These are phyloP conservation scores for Austroboletus niveus DNA, from an alignment of 1,284 basidiomycete genomes.

Conservation along the genomic window DNA sequence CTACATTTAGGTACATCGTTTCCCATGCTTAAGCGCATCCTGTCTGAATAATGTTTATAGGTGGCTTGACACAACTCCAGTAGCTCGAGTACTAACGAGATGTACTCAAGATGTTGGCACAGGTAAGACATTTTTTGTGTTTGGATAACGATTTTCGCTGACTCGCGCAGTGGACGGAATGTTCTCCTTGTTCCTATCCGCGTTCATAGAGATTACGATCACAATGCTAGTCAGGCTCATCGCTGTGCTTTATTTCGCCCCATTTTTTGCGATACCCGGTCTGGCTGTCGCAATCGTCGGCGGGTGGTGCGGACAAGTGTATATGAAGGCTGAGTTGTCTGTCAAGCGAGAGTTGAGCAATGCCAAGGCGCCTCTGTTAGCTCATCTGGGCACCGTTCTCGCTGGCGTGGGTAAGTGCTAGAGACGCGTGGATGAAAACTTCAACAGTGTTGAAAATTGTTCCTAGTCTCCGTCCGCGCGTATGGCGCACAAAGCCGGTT, in stretches of 20 bases:
- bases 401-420: conserved; percentile 52
- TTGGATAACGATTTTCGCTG: conserved; percentile 5
- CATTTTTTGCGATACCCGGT: conserved; percentile 36
- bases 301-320: conserved; percentile 43
- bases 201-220: not conserved
- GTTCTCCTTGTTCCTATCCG: not conserved
- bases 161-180: conserved; percentile 9
- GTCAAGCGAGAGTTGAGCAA: conserved; percentile 47
- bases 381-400: conserved; percentile 41
- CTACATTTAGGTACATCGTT: conserved; percentile 42
- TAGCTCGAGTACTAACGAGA: conserved; percentile 15
- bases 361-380: conserved; percentile 42
- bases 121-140: conserved; percentile 1
- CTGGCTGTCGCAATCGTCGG: conserved; percentile 41
- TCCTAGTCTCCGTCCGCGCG: conserved; percentile 58
- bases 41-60: not conserved
- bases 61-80: conserved; percentile 48
- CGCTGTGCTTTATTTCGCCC: conserved; percentile 44
- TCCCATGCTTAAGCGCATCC: not conserved
- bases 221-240: conserved; percentile 39
- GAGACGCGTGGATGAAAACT: not conserved
- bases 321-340: conserved; percentile 42
- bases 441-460: not conserved
- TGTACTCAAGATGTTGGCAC: conserved; percentile 24
- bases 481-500: conserved; percentile 53